Evolutionary conservation across 331 rosid species (phyloP).

Genomic region (Erythrophleum ivorense): DNA sequence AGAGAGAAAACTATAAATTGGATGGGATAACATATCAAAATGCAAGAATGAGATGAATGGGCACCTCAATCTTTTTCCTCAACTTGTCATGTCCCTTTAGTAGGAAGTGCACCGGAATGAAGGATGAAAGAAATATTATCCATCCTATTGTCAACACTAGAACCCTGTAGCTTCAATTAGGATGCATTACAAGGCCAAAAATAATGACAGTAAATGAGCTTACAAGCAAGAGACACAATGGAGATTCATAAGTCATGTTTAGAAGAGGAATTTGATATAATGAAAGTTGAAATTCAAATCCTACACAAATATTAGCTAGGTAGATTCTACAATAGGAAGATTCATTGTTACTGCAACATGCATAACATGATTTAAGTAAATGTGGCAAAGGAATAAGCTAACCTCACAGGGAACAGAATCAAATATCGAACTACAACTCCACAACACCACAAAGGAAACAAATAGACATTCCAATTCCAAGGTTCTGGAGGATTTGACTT

Average conservation of each 20-base stretch:
- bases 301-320: constrained; percentile 8
- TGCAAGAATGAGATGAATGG: constrained; percentile 30
- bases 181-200: constrained; percentile 28
- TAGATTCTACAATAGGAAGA: constrained; percentile 4
- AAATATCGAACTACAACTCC: constrained; percentile 28
- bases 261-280: background rate
- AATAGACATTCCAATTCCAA: constrained; percentile 23
- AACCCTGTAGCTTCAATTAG: constrained; percentile 66
- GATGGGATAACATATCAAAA: background rate
- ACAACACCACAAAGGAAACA: constrained; percentile 31
- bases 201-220: constrained; percentile 17
- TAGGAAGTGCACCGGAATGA: constrained; percentile 80
- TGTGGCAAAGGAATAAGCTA: background rate
- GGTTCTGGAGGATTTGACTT: constrained; percentile 30
- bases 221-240: constrained; percentile 20
- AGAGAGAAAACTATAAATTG: background rate
- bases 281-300: constrained; percentile 15
- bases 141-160: constrained; percentile 86
- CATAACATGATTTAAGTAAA: background rate
- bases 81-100: constrained; percentile 75
- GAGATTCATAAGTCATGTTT: constrained; percentile 5
- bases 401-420: constrained; percentile 24
- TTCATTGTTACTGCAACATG: constrained; percentile 19
- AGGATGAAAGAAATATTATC: constrained; percentile 87
- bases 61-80: constrained; percentile 87